Base-by-base conservation (phyloP, 1,284 basidiomycete species). In the Rhodotorula sp. region DNA sequence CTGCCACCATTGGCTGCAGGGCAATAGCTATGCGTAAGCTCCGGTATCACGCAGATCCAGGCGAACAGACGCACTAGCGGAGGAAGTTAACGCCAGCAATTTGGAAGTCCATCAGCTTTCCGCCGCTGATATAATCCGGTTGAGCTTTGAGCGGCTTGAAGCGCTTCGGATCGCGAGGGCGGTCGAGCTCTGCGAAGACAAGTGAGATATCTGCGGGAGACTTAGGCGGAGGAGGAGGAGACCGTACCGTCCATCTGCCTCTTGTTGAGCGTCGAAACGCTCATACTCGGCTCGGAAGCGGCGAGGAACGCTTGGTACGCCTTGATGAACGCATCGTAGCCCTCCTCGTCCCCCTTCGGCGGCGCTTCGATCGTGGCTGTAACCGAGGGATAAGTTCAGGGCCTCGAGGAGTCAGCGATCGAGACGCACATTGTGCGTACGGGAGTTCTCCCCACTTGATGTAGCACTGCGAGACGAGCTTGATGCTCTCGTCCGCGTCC, bases 61-160 rank as follows among this genome's bases (percentile, higher is more conserved):
- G n/a, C n/a, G n/a, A n/a, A n/a, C n/a, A n/a, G 51, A 31, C 77
- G 70, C 34, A 69, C 68, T 56, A 53, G 52, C 56, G 61, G 16
- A 70, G 59, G 44, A 66, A 70, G 72, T 94, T 94, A 71, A 97
- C 87, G 9, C 95, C 94, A 62, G 93, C 88, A 31, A 95, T 84
- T 88, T 94, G 78, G 31, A 72, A 72, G 60, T 74, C 73, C 76
- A 76, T 72, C 59, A 76, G 66, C 64, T 74, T 70, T 9, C 72
- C 72, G 28, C 72, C 68, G 16, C 51, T 62, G 44, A 77, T 67
- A 61, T 64, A 76, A 1, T 69, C 65, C 11, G 77, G 77, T 56
- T 77, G 77, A 16, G 56, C 59, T 37, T 26, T 56, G 40, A 77
- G 53, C 58, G 59, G 48, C 52, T 47, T 58, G 68, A 73, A 75